Evolutionary conservation across 2,329 filamentous ascomycete genomes (phyloP).

Genomic region (Fusarium bactridioides): DNA sequence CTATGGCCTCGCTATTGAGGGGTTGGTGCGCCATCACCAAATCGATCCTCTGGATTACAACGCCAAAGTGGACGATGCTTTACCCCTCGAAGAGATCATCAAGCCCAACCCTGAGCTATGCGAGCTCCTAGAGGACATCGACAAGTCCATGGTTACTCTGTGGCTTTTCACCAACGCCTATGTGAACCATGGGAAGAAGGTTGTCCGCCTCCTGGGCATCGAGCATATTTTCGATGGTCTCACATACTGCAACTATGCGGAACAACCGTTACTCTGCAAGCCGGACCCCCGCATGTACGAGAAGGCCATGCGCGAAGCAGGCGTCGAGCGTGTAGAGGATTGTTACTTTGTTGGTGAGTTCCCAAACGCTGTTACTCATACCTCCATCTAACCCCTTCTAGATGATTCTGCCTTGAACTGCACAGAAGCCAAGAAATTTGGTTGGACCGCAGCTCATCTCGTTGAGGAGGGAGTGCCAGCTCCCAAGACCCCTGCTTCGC

Average conservation of each 20-base stretch:
- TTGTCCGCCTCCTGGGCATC: slow-evolving; percentile 80
- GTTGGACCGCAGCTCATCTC: slow-evolving; percentile 87
- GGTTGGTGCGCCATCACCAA: slow-evolving; percentile 90
- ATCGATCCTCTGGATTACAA: slow-evolving; percentile 97
- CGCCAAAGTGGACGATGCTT: slow-evolving; percentile 88
- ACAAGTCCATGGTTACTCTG: slow-evolving; percentile 81
- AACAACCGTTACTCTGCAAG: slow-evolving; percentile 82
- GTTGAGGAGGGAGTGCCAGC: slow-evolving; percentile 76
- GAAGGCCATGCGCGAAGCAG: slow-evolving; percentile 89
- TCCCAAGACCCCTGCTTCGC: slow-evolving; percentile 71
- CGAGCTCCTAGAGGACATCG: slow-evolving; percentile 80
- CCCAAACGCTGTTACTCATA: not conserved
- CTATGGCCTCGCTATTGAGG: slow-evolving; percentile 97
- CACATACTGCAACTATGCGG: slow-evolving; percentile 90
- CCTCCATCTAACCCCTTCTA: slow-evolving; percentile 43
- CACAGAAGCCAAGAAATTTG: slow-evolving; percentile 75
- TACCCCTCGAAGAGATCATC: slow-evolving; percentile 86
- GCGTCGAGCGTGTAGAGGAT: slow-evolving; percentile 69
- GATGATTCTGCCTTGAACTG: slow-evolving; percentile 92
- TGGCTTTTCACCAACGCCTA: slow-evolving; percentile 99
- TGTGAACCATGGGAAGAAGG: slow-evolving; percentile 82
- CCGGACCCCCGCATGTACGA: slow-evolving; percentile 82
- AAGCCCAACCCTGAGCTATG: slow-evolving; percentile 79
- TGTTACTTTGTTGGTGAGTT: slow-evolving; percentile 92
- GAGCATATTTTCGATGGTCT: slow-evolving; percentile 94